Conservation (phyloP, 306 rosid genomes). For the Begonia loranthoides region DNA sequence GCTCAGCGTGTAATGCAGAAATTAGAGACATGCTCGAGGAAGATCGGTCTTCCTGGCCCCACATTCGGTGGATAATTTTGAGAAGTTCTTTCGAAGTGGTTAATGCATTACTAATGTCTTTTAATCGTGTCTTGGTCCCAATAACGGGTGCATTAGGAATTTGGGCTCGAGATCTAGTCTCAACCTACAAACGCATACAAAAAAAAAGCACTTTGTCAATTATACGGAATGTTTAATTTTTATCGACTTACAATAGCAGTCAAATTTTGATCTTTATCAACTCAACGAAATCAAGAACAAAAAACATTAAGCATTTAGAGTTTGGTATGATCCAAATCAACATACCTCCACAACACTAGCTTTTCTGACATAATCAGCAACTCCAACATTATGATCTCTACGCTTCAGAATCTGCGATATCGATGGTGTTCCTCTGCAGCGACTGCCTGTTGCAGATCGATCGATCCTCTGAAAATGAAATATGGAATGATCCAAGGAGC, state of each 20-base stretch:
- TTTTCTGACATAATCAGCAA: slow-evolving; percentile 58
- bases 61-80: slow-evolving; percentile 79
- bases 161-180: slow-evolving; percentile 72
- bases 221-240: too few species aligned
- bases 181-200: slow-evolving; percentile 39
- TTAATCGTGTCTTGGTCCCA: slow-evolving; percentile 46
- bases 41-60: slow-evolving; percentile 91
- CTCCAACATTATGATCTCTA: slow-evolving; percentile 42
- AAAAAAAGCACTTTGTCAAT: neutral
- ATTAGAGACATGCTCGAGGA: slow-evolving; percentile 82
- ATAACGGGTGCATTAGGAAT: slow-evolving; percentile 45
- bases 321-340: neutral
- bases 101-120: slow-evolving; percentile 81
- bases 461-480: slow-evolving; percentile 57
- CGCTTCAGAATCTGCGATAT: slow-evolving; percentile 53
- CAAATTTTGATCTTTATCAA: too few species aligned
- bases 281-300: too few species aligned
- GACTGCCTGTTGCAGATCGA: slow-evolving; percentile 83
- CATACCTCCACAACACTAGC: slow-evolving; percentile 89
- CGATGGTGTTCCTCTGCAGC: slow-evolving; percentile 55
- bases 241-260: too few species aligned
- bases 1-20: slow-evolving; percentile 86
- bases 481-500: neutral
- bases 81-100: slow-evolving; percentile 87
- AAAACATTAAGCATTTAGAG: too few species aligned